Percentiles rank a stretch among this genome's conserved stretches.
Conservation (phyloP, 495 filamentous ascomycete genomes). For the Trichoderma orchidacearum region DNA sequence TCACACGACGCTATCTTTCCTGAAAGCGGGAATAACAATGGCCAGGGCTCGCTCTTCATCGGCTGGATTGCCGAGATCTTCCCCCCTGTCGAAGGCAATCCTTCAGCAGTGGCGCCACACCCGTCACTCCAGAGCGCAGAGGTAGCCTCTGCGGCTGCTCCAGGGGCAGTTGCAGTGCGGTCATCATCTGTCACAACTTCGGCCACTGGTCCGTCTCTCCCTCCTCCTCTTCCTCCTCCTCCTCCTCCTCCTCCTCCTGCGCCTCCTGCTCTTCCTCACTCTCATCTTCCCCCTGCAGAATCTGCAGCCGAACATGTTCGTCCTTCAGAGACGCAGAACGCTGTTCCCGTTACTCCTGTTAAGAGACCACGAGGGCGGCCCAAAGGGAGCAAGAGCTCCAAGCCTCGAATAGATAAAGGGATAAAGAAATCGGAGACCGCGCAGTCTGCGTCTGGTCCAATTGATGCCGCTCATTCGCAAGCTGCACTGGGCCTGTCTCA, state of each 20-base stretch:
- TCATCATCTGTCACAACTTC: no score
- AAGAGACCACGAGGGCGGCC: constrained; percentile 34
- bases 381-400: constrained; percentile 37
- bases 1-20: constrained; percentile 37
- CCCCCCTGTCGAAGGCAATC: constrained; percentile 11
- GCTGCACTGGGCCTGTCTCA: not conserved
- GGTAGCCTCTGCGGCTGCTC: not conserved
- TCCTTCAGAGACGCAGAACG: not conserved
- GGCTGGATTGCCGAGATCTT: constrained; percentile 47
- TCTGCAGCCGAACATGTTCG: not conserved
- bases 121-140: not conserved
- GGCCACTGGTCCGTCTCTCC: no score
- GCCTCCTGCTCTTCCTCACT: not conserved
- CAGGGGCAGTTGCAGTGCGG: not conserved
- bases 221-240: not conserved
- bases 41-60: constrained; percentile 39
- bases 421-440: constrained; percentile 21
- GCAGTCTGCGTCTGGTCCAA: not conserved
- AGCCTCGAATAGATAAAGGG: constrained; percentile 34
- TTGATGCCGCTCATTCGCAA: not conserved
- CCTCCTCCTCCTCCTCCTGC: not conserved
- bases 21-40: constrained; percentile 37
- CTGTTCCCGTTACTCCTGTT: constrained; percentile 8
- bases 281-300: not conserved
- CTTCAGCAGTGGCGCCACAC: not conserved